Conservation (phyloP, 31 red algal genomes). For the Odonthalia washingtoniensis region DNA sequence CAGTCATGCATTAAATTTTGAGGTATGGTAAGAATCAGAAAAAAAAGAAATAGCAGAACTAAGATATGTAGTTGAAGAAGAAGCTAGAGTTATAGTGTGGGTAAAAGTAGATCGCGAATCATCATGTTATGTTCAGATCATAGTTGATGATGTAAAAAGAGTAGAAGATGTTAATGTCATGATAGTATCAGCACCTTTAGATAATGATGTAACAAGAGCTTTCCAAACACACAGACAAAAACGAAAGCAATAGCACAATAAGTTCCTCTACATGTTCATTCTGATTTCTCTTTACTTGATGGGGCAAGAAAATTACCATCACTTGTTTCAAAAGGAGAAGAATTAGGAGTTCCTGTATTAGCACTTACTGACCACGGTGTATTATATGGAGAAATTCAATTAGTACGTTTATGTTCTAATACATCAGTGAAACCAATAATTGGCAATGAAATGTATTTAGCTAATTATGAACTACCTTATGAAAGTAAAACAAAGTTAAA, state of each 20-base stretch:
- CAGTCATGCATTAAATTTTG: too few species aligned
- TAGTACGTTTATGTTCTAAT: conserved; percentile 49
- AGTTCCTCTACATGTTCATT: conserved; percentile 93
- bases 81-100: conserved; percentile 70
- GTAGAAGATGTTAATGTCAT: too few species aligned
- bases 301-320: conserved; percentile 81
- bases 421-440: conserved; percentile 88
- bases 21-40: too few species aligned
- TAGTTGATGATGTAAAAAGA: too few species aligned
- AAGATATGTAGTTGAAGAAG: conserved; percentile 50
- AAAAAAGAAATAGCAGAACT: too few species aligned
- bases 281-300: conserved; percentile 92
- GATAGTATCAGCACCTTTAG: too few species aligned
- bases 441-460: conserved; percentile 94
- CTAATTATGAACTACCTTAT: conserved; percentile 40
- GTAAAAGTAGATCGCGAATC: too few species aligned
- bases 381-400: conserved; percentile 85
- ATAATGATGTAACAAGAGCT: too few species aligned
- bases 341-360: conserved; percentile 76
- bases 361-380: conserved; percentile 97
- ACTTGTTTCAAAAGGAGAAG: conserved; percentile 71
- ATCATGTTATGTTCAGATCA: too few species aligned
- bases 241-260: conserved; percentile 44
- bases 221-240: neutral
- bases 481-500: conserved; percentile 34